Evolutionary conservation across 2,329 filamentous ascomycete species (phyloP).

Genomic region (Aulographum hederae): DNA sequence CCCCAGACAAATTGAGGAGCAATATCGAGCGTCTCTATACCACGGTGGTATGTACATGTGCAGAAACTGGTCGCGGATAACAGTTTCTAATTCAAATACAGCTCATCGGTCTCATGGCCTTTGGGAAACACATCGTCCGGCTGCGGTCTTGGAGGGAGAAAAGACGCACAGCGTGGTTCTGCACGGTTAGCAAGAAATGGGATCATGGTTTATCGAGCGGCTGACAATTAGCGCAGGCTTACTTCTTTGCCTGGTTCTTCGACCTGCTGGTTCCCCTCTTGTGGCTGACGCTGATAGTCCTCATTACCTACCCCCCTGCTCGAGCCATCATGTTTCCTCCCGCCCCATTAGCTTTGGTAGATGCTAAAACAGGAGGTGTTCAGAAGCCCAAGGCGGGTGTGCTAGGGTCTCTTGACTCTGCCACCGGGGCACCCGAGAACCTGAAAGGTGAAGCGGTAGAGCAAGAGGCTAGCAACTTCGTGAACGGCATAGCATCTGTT

Average conservation of each 20-base stretch:
- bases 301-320: slow-evolving; percentile 47
- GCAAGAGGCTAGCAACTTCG: slow-evolving; percentile 64
- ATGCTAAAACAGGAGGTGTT: slow-evolving; percentile 50
- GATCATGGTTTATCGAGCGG: no score
- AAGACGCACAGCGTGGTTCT: slow-evolving; percentile 49
- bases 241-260: slow-evolving; percentile 49
- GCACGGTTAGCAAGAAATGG: slow-evolving; percentile 30
- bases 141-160: slow-evolving; percentile 65
- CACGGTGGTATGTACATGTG: no score
- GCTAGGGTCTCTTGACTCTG: slow-evolving; percentile 55
- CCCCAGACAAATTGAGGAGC: slow-evolving; percentile 62
- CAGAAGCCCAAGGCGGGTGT: slow-evolving; percentile 63
- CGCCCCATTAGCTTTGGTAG: slow-evolving; percentile 56
- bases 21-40: slow-evolving; percentile 70
- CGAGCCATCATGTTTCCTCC: slow-evolving; percentile 54
- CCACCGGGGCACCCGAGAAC: slow-evolving; percentile 68
- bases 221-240: slow-evolving; percentile 27
- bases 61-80: slow-evolving; percentile 8
- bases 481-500: slow-evolving; percentile 53
- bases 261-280: slow-evolving; percentile 51
- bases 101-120: slow-evolving; percentile 42
- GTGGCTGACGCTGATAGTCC: slow-evolving; percentile 37
- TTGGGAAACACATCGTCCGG: slow-evolving; percentile 56
- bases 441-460: slow-evolving; percentile 72
- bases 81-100: not conserved